Conservation (phyloP, 179 eudicot species). For the Kewa caespitosa region DNA sequence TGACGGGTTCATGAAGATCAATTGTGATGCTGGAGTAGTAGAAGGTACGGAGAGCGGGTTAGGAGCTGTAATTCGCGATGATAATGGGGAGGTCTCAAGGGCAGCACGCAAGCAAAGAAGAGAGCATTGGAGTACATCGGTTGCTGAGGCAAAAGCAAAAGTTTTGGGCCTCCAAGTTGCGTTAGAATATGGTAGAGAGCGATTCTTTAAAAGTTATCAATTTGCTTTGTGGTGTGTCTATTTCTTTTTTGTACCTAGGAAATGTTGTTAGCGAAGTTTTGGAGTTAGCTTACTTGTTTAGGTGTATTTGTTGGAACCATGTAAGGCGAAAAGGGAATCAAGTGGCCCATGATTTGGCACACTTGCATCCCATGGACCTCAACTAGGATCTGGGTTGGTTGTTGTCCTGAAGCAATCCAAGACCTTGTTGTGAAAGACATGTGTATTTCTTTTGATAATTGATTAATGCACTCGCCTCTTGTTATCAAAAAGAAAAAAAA, state of each 20-base stretch:
- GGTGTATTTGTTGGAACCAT: background rate
- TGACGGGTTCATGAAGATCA: background rate
- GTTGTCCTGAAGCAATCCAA: too few species aligned
- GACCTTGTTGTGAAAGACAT: too few species aligned
- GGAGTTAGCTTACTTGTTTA: background rate
- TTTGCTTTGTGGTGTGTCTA: background rate
- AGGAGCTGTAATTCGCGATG: background rate
- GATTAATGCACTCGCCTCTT: too few species aligned
- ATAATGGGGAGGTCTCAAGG: background rate
- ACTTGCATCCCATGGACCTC: background rate
- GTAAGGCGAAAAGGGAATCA: background rate
- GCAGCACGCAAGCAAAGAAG: background rate
- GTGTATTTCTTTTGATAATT: too few species aligned
- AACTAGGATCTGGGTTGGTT: background rate
- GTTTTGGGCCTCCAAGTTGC: background rate
- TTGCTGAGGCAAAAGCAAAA: background rate
- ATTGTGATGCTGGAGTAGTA: background rate
- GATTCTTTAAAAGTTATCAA: too few species aligned
- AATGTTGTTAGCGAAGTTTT: background rate
- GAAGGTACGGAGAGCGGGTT: background rate
- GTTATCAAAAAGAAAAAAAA: too few species aligned
- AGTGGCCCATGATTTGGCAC: background rate
- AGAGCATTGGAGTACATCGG: background rate
- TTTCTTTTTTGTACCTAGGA: background rate
- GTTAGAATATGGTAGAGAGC: background rate